phyloP scores from a whole-genome alignment of 1,284 basidiomycete genomes.

The Tetrapyrgos nigripes region DNA sequence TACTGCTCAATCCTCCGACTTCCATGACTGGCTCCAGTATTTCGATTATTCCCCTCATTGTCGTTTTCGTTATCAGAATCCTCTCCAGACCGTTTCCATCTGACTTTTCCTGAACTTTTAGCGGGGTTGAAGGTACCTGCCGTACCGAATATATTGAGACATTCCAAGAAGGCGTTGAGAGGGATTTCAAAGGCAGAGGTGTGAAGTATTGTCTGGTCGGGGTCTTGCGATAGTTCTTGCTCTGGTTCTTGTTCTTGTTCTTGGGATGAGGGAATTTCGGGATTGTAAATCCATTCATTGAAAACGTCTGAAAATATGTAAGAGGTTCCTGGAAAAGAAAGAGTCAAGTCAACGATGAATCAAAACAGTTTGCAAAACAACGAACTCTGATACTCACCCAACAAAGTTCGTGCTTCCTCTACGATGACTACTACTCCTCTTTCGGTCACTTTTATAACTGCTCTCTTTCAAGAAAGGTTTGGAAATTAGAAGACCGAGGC shows the following conservation, averaged over 20 bases:
- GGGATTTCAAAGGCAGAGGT: slow-evolving; percentile 80
- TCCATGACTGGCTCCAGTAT: slow-evolving; percentile 11
- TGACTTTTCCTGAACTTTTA: slow-evolving; percentile 40
- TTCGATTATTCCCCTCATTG: slow-evolving; percentile 16
- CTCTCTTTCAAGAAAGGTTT: slow-evolving; percentile 57
- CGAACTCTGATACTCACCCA: slow-evolving; percentile 56
- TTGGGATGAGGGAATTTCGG: slow-evolving; percentile 36
- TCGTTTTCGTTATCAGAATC: slow-evolving; percentile 43
- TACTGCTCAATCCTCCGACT: slow-evolving; percentile 55
- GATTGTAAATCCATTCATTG: slow-evolving; percentile 72
- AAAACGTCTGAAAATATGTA: slow-evolving; percentile 85
- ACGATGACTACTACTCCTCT: slow-evolving; percentile 85
- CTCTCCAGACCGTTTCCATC: slow-evolving; percentile 58
- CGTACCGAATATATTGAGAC: slow-evolving; percentile 92
- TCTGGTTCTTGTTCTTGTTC: slow-evolving; percentile 25
- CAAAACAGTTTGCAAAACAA: slow-evolving; percentile 9
- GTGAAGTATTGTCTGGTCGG: slow-evolving; percentile 36
- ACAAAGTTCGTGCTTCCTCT: slow-evolving; percentile 82
- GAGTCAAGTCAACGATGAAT: background rate
- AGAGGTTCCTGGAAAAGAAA: slow-evolving; percentile 70
- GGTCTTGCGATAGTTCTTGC: slow-evolving; percentile 31
- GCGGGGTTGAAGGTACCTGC: slow-evolving; percentile 51
- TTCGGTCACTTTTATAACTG: slow-evolving; percentile 74
- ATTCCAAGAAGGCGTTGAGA: slow-evolving; percentile 84
- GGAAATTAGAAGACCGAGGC: background rate